phyloP scores from a whole-genome alignment of 257 asterid genomes.

The Primulina eburnea region DNA sequence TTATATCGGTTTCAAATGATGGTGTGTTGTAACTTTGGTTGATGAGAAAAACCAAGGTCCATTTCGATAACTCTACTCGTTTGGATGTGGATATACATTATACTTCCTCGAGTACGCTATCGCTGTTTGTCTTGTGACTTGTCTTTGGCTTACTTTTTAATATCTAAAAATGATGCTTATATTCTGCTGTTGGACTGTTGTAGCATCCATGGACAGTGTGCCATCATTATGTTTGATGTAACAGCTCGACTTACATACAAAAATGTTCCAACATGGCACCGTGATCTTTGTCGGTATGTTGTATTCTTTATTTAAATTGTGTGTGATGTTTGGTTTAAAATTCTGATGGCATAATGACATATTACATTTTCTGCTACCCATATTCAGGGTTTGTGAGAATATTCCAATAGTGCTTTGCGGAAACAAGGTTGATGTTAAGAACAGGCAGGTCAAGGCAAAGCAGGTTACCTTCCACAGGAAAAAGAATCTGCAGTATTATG shows the following conservation, averaged over 20 bases:
- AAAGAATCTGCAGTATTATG: slow-evolving; percentile 83
- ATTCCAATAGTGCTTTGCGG: slow-evolving; percentile 90
- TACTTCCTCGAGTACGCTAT: neutral
- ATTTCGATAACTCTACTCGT: neutral
- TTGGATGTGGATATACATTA: neutral
- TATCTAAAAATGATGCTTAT: too few species aligned
- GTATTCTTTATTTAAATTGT: neutral
- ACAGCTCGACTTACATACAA: slow-evolving; percentile 91
- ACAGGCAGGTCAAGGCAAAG: slow-evolving; percentile 90
- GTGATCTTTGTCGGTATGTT: slow-evolving; percentile 84
- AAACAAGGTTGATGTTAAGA: slow-evolving; percentile 88
- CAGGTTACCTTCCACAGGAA: slow-evolving; percentile 91
- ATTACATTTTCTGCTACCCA: neutral
- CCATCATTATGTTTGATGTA: slow-evolving; percentile 87
- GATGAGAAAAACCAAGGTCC: neutral
- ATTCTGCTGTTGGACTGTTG: slow-evolving; percentile 10
- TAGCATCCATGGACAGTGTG: slow-evolving; percentile 96
- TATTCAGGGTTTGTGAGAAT: slow-evolving; percentile 75
- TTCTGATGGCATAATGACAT: neutral
- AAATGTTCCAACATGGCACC: slow-evolving; percentile 94
- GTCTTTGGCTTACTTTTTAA: neutral
- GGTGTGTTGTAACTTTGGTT: neutral
- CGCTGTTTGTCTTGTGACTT: neutral
- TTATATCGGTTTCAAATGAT: too few species aligned
- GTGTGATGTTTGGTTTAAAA: neutral